A percentile compares a stretch with the other conserved stretches of the same genome.
Conservation (phyloP, 2,329 filamentous ascomycete species). For the Sporothrix mexicana region DNA sequence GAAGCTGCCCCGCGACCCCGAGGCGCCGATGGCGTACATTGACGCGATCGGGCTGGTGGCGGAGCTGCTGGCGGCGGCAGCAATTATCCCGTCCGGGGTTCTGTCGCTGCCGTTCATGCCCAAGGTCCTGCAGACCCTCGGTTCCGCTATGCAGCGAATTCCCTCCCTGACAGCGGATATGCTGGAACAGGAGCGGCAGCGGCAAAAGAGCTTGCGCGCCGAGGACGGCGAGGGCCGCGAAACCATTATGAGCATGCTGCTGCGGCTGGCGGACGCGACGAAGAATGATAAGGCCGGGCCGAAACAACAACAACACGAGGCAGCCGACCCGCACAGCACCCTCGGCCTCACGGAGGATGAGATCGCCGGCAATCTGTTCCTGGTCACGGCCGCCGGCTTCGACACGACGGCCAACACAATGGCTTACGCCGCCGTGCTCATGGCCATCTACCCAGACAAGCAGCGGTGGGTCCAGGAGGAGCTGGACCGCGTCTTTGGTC, state of each 20-base stretch:
- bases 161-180: constrained; percentile 42
- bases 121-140: constrained; percentile 40
- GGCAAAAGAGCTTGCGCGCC: background rate
- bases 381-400: constrained; percentile 58
- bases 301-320: no score
- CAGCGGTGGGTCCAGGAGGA: constrained; percentile 35
- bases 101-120: constrained; percentile 42
- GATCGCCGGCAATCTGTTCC: constrained; percentile 50
- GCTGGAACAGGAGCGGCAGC: constrained; percentile 41
- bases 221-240: constrained; percentile 26
- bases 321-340: background rate
- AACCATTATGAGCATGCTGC: constrained; percentile 44
- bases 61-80: constrained; percentile 42
- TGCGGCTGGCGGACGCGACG: constrained; percentile 42
- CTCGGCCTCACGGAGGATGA: constrained; percentile 41
- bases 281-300: constrained; percentile 30
- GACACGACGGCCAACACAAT: constrained; percentile 48
- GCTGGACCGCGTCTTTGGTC: constrained; percentile 51
- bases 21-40: constrained; percentile 42
- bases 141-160: constrained; percentile 41
- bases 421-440: constrained; percentile 58
- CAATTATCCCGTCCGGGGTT: constrained; percentile 42
- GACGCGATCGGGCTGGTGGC: constrained; percentile 44
- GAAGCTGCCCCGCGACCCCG: constrained; percentile 36
- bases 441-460: constrained; percentile 43